Evolutionary conservation across 495 filamentous ascomycete species (phyloP).

Genomic region (Aspergillus ostianus): DNA sequence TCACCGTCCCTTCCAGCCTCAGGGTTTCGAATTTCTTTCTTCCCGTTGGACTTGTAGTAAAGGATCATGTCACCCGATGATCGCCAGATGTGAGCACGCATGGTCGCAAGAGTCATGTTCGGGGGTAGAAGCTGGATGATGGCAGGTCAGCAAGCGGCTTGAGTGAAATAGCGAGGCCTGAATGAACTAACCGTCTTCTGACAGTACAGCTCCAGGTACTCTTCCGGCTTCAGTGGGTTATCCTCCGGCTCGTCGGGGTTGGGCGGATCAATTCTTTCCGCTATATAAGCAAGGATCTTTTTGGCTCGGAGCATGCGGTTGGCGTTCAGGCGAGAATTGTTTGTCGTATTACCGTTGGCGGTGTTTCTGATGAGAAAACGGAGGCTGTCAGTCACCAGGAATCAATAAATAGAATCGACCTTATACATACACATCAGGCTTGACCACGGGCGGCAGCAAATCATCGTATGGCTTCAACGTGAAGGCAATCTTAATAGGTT

Average conservation of each 20-base stretch:
- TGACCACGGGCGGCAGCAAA: slow-evolving; percentile 65
- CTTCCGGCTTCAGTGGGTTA: slow-evolving; percentile 72
- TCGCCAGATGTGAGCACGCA: slow-evolving; percentile 89
- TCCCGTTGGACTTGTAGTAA: slow-evolving; percentile 86
- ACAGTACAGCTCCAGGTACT: slow-evolving; percentile 91
- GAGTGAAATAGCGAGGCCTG: background rate
- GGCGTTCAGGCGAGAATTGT: slow-evolving; percentile 86
- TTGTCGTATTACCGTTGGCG: slow-evolving; percentile 34
- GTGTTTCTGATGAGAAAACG: slow-evolving; percentile 18
- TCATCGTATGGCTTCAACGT: slow-evolving; percentile 82
- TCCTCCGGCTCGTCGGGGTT: slow-evolving; percentile 51
- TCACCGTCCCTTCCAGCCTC: slow-evolving; percentile 16
- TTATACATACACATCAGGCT: slow-evolving; percentile 53
- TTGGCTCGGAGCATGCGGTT: slow-evolving; percentile 94
- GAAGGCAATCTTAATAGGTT: slow-evolving; percentile 92
- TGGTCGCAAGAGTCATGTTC: slow-evolving; percentile 87
- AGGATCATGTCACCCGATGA: slow-evolving; percentile 85
- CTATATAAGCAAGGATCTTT: slow-evolving; percentile 91
- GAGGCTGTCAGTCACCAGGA: slow-evolving; percentile 11
- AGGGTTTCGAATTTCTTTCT: slow-evolving; percentile 49
- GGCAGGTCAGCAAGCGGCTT: slow-evolving; percentile 12
- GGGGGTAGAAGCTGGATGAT: slow-evolving; percentile 53
- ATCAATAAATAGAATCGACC: background rate
- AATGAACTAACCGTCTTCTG: slow-evolving; percentile 71
- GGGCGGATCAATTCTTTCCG: slow-evolving; percentile 79